Base-by-base conservation (phyloP, 345 rosid genomes). In the Aegle marmelos region DNA sequence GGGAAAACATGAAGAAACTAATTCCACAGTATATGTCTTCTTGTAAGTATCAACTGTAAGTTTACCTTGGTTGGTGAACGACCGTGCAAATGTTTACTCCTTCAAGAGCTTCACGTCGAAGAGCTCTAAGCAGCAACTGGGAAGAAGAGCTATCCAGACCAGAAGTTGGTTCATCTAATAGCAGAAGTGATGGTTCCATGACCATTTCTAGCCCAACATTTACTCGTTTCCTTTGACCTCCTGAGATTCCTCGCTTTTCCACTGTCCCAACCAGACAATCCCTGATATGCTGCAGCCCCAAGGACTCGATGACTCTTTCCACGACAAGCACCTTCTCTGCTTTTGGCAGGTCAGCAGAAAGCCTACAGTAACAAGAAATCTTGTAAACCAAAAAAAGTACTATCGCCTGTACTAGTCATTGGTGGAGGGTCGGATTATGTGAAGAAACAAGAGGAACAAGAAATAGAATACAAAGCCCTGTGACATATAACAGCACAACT, bases 181-280 rank as follows among this genome's bases (percentile, higher is more conserved):
- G 94, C 59, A 97, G 83, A 80, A 97, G 94, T 72, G 99, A 97
- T 88, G 99, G 99, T 78, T 97, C 98, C 99, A 97, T 97, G 62
- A 97, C 98, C 99, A 97, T 97, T 86, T 97, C 99, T 76, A 97
- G 91, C 79, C 99, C 99, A 5, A 97, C 99, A 75, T 97, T 97
- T 70, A 97, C 98, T 78, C 99, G 85, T 87, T 97, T 97, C 82
- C 97, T 94, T 83, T 97, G 99, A 71, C 99, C 99, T 79, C 99
- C 99, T 28, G 99, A 97, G 75, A 97, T 97, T 79, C 98, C 98
- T 81, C 94, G 87, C 80, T 87, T 90, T 80, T 91, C 94, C 72
- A 95, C 92, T 39, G 95, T 91, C 80, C 98, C 98, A 64, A 95
- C 98, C 81, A 91, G 75, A 25, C 97, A 91, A 87, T 95, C 94